These are phyloP conservation scores for Rhynchospora pubera DNA, from an alignment of 176 grass and related monocot genomes.

Conservation along the genomic window DNA sequence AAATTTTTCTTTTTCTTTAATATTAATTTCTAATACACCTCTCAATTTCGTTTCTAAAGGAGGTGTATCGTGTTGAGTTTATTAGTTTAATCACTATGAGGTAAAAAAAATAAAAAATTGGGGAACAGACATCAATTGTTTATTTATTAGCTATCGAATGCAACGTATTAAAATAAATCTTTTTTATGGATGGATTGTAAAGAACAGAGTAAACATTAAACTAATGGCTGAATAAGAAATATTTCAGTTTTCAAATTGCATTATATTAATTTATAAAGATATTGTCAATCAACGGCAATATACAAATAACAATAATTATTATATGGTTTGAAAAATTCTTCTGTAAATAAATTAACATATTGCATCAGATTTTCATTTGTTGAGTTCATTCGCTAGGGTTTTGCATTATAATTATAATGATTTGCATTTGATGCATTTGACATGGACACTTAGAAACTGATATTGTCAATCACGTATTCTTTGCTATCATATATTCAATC, in stretches of 20 bases:
- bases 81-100: not conserved
- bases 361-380: not conserved
- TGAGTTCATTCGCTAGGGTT: not conserved
- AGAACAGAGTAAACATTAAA: not conserved
- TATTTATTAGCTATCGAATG: not conserved
- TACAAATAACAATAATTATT: not conserved
- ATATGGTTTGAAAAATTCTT: not conserved
- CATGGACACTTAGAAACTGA: not conserved
- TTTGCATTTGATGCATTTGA: not conserved
- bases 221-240: not conserved
- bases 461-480: not conserved
- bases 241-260: not conserved
- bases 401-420: not conserved
- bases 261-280: not conserved
- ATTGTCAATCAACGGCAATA: not conserved
- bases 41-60: not conserved
- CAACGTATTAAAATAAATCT: not conserved
- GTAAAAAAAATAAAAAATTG: not conserved
- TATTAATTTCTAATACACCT: not conserved
- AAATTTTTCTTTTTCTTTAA: not conserved
- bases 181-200: not conserved
- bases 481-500: not conserved
- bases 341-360: not conserved
- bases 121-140: not conserved
- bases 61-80: not conserved